Percentiles rank a stretch among this genome's conserved stretches.
phyloP scores from a whole-genome alignment of 768 basidiomycete species.

The Russula sp. region DNA sequence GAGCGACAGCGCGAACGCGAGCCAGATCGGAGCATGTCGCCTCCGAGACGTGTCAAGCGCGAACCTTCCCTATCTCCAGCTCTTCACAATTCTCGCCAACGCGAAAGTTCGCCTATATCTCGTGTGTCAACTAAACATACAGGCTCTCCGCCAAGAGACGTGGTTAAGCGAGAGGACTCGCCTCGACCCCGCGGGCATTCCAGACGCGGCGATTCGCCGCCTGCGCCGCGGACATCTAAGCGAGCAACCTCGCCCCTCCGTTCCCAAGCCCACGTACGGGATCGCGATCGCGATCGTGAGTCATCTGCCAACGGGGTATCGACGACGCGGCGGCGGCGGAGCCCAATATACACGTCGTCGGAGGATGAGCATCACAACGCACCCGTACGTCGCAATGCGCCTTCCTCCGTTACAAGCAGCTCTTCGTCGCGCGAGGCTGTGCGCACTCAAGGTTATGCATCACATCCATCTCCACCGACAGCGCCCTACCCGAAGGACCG shows the following conservation, averaged over 20 bases:
- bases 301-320: constrained; percentile 9
- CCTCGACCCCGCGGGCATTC: constrained; percentile 18
- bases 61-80: constrained; percentile 25
- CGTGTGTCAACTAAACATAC: constrained; percentile 11
- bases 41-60: constrained; percentile 10
- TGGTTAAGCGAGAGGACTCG: constrained; percentile 12
- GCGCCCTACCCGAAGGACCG: constrained; percentile 41
- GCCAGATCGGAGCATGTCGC: constrained; percentile 11
- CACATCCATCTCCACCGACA: constrained; percentile 7
- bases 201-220: constrained; percentile 8
- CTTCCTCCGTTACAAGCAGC: constrained; percentile 23
- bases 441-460: constrained; percentile 8
- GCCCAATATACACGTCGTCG: constrained; percentile 20
- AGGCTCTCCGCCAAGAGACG: constrained; percentile 1
- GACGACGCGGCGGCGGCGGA: constrained; percentile 14
- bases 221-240: constrained; percentile 26
- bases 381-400: constrained; percentile 16
- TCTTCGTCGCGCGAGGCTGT: constrained; percentile 29
- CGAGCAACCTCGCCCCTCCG: constrained; percentile 31
- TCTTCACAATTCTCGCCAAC: constrained; percentile 15
- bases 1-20: constrained; percentile 18
- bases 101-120: constrained; percentile 13
- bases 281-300: constrained; percentile 17
- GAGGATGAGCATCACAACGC: constrained; percentile 17
- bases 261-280: constrained; percentile 14